A percentile compares a stretch with the other conserved stretches of the same genome.
Evolutionary conservation across 2,329 filamentous ascomycete genomes (phyloP).

Genomic region (Sporothrix mexicana): DNA sequence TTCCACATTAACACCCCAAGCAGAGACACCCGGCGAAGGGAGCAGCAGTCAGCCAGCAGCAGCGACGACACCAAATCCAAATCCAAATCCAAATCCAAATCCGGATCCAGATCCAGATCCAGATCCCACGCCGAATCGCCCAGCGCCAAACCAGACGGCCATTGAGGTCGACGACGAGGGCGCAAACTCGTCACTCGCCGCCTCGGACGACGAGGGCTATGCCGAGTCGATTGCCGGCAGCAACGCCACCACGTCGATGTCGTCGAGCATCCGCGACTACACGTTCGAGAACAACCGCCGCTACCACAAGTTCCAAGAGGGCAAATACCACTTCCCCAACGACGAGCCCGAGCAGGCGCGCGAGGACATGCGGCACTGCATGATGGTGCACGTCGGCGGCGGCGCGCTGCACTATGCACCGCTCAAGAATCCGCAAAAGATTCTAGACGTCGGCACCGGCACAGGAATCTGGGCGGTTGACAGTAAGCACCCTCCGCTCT

Average conservation of each 20-base stretch:
- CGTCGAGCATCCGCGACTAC: slow-evolving; percentile 41
- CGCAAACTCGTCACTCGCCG: background rate
- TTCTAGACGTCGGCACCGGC: slow-evolving; percentile 43
- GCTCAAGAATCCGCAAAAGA: slow-evolving; percentile 33
- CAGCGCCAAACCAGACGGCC: slow-evolving; percentile 12
- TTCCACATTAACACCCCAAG: background rate
- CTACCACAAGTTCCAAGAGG: slow-evolving; percentile 42
- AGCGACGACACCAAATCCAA: background rate
- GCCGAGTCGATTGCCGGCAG: background rate
- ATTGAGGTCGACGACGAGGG: slow-evolving; percentile 36
- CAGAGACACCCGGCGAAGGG: background rate
- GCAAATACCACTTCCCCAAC: slow-evolving; percentile 45
- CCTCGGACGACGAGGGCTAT: slow-evolving; percentile 34
- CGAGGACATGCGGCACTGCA: slow-evolving; percentile 58
- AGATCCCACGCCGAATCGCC: background rate
- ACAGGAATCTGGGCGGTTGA: slow-evolving; percentile 42
- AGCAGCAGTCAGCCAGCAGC: slow-evolving; percentile 10
- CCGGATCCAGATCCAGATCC: no score
- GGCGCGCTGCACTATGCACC: slow-evolving; percentile 60
- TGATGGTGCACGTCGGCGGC: slow-evolving; percentile 56
- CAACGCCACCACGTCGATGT: slow-evolving; percentile 38
- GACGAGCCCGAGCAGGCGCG: slow-evolving; percentile 53
- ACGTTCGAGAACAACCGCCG: slow-evolving; percentile 41
- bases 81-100: no score
- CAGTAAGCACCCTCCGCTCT: background rate